Conservation (phyloP, 129 eudicot species). For the Mikania micrantha region DNA sequence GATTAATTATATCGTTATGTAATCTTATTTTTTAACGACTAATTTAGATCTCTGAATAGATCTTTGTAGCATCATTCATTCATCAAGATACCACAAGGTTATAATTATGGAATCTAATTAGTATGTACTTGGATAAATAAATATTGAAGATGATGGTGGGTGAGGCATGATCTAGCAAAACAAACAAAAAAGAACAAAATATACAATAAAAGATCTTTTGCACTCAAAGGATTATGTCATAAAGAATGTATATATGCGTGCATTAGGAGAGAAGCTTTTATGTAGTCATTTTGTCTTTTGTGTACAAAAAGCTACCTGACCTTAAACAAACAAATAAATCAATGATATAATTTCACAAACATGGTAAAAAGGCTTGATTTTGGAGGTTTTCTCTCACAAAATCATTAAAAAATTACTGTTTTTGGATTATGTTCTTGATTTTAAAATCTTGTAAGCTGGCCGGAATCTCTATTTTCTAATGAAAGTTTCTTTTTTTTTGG, state of each 20-base stretch:
- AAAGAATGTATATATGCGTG: background rate
- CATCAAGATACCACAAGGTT: no score
- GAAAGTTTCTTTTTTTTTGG: background rate
- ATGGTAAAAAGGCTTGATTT: conserved; percentile 31
- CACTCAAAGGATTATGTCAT: conserved; percentile 13
- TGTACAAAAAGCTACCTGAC: conserved; percentile 22
- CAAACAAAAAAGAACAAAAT: no score
- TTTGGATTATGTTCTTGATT: conserved; percentile 11
- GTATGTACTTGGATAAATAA: no score
- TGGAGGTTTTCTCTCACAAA: conserved; percentile 34
- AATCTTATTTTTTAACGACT: no score
- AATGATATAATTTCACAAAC: conserved; percentile 21
- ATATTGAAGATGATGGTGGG: no score
- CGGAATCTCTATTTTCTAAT: background rate
- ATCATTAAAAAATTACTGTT: background rate
- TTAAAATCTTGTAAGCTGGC: conserved; percentile 10
- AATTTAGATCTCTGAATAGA: no score
- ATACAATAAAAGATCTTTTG: background rate
- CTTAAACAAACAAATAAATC: conserved; percentile 10
- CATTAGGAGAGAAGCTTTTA: conserved; percentile 1
- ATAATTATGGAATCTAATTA: no score
- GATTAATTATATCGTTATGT: no score
- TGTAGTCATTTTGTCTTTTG: conserved; percentile 28
- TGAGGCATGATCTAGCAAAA: no score
- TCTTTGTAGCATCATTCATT: no score